Conservation (phyloP, 1,139 yeast species). For the Blastobotrys raffinosifermentans region DNA sequence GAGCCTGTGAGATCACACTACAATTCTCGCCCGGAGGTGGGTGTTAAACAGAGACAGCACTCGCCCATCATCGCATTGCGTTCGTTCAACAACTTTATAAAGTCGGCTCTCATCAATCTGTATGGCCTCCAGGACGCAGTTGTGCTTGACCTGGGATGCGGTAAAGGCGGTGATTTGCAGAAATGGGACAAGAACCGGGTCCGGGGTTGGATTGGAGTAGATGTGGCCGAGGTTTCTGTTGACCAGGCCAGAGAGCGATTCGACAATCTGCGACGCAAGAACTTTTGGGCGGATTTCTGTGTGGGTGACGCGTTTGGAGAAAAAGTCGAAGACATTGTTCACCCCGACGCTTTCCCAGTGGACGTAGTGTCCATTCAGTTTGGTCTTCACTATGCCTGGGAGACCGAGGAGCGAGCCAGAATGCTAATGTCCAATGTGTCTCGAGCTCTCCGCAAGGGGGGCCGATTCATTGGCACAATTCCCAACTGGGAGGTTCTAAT, state of each 20-base stretch:
- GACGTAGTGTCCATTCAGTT: constrained; percentile 88
- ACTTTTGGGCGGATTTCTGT: constrained; percentile 67
- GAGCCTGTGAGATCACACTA: constrained; percentile 72
- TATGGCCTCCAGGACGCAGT: constrained; percentile 44
- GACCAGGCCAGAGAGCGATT: constrained; percentile 79
- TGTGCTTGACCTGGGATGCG: constrained; percentile 88
- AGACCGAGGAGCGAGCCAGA: constrained; percentile 72
- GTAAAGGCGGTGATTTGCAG: constrained; percentile 94
- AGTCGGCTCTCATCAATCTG: constrained; percentile 75
- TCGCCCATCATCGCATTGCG: constrained; percentile 84
- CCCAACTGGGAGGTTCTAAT: constrained; percentile 86
- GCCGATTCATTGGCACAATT: constrained; percentile 85
- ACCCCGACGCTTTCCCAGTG: constrained; percentile 70
- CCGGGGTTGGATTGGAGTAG: constrained; percentile 80
- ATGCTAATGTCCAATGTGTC: constrained; percentile 70
- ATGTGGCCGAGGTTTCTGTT: constrained; percentile 83
- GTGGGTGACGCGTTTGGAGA: constrained; percentile 88
- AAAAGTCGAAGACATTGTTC: constrained; percentile 65
- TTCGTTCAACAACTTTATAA: constrained; percentile 87
- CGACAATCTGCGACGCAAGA: constrained; percentile 43
- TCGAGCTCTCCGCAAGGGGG: constrained; percentile 70
- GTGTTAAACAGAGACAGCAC: constrained; percentile 55
- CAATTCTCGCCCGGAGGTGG: constrained; percentile 74
- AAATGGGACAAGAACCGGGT: constrained; percentile 77
- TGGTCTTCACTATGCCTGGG: constrained; percentile 92